Evolutionary conservation across 345 rosid genomes (phyloP), one percentile per base, ranked within the genome.

Genomic region (Brassica rapa): DNA sequence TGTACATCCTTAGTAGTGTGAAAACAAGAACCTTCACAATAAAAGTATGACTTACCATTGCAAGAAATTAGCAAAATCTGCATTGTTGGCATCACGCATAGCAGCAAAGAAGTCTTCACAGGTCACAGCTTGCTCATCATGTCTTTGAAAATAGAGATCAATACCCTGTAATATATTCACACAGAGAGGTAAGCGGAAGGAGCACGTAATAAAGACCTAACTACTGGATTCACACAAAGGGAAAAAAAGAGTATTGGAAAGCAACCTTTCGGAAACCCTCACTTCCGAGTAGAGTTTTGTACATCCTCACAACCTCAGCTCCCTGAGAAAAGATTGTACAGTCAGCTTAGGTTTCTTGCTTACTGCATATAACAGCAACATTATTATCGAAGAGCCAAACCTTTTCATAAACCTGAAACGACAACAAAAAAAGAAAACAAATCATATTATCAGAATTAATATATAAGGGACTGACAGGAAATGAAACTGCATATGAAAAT

Each of bases 301-400:
- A 96, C 99, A 96, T 96, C 95, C 98, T 86, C 65, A 91, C 99
- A 72, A 93, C 99, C 87, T 96, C 98, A 78, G 98, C 99, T 86
- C 99, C 99, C 99, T 96, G 80, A 14, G 57, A 49, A 46, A 78
- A 60, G 16, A 79, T 62, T 33, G 76, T 25, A 61, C 21, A 14
- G 82, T 65, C 82, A 80, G 61, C 23, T 39, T 43, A 29, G 19
- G 68, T 57, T 61, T 51, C 66, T 57, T 29, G 41, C 32, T 61
- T 63, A 51, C 70, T 12, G 59, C 60, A 41, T 63, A 23, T 37
- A 63, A 77, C 21, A 71, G 71, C 8, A 65, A 55, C 66, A 25
- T 15, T 16, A 33, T 65, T 2, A 23, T 1, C 9, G 71, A 69
- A 73, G 62, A 78, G 73, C 60, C 89, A 75, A 72, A 94, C 99